Evolutionary conservation across 495 filamentous ascomycete species (phyloP).

Genomic region (Xylaria nigripes): DNA sequence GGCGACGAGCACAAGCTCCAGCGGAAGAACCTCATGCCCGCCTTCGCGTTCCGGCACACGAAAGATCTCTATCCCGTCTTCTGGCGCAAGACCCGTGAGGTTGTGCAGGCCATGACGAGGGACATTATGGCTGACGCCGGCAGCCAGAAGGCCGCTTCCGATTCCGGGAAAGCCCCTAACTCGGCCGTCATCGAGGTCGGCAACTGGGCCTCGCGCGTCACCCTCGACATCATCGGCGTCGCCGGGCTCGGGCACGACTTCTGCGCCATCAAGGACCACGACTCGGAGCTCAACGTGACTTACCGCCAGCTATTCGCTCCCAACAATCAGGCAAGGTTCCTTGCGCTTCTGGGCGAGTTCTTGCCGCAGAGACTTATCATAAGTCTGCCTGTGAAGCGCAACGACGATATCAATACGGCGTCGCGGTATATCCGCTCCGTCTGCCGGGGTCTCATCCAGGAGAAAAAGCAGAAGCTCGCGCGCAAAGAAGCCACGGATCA

Average conservation of each 20-base stretch:
- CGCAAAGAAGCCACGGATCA: constrained; percentile 43
- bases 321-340: constrained; percentile 27
- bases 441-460: constrained; percentile 56
- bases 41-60: constrained; percentile 77
- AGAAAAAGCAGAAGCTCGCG: constrained; percentile 57
- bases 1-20: constrained; percentile 80
- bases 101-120: constrained; percentile 40
- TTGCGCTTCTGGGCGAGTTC: constrained; percentile 39
- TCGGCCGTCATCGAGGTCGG: constrained; percentile 56
- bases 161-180: constrained; percentile 33
- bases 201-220: constrained; percentile 61
- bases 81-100: constrained; percentile 57
- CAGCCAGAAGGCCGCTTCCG: constrained; percentile 26
- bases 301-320: constrained; percentile 55
- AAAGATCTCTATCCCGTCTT: constrained; percentile 81
- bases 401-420: constrained; percentile 50
- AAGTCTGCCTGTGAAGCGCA: constrained; percentile 57
- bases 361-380: constrained; percentile 43
- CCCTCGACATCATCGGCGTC: constrained; percentile 80
- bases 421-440: constrained; percentile 50
- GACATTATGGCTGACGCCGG: constrained; percentile 20
- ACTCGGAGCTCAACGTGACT: constrained; percentile 56
- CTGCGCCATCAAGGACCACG: constrained; percentile 53
- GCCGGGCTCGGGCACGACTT: constrained; percentile 80
- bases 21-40: constrained; percentile 71